A percentile compares a stretch with the other conserved stretches of the same genome.
Conservation (phyloP, 257 asterid species). For the Solanum piurae region DNA sequence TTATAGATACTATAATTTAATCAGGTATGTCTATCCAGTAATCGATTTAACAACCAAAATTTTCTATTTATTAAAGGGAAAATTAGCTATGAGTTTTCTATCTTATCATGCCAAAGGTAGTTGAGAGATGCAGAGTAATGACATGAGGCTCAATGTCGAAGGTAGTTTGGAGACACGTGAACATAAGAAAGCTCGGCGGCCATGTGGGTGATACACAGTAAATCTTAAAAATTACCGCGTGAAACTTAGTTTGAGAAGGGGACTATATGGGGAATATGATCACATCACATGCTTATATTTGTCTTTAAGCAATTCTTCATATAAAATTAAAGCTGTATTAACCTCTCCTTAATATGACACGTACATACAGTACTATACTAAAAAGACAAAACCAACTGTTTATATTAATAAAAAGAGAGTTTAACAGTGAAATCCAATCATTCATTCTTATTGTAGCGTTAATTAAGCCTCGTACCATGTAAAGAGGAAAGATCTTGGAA, state of each 20-base stretch:
- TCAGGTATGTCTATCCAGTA: too few relatives aligned
- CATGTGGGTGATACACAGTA: background rate
- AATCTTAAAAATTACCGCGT: too few relatives aligned
- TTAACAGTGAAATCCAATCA: background rate
- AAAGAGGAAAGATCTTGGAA: background rate
- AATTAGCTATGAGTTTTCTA: too few relatives aligned
- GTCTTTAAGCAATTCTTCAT: background rate
- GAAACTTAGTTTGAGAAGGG: background rate
- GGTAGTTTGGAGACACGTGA: background rate
- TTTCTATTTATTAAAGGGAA: too few relatives aligned
- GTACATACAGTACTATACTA: background rate
- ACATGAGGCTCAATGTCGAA: too few relatives aligned
- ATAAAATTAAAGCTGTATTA: background rate
- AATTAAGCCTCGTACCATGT: background rate
- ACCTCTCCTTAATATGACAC: background rate
- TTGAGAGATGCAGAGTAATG: background rate
- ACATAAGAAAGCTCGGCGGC: background rate
- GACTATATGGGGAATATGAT: background rate
- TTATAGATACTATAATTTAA: too few relatives aligned
- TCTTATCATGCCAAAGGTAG: too few relatives aligned
- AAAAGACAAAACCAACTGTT: background rate
- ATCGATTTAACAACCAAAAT: too few relatives aligned
- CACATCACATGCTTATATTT: conserved; percentile 2
- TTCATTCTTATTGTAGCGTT: background rate
- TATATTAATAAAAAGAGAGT: background rate